Base-by-base conservation (phyloP, 2,329 filamentous ascomycete genomes). In the Penicillium sp. region DNA sequence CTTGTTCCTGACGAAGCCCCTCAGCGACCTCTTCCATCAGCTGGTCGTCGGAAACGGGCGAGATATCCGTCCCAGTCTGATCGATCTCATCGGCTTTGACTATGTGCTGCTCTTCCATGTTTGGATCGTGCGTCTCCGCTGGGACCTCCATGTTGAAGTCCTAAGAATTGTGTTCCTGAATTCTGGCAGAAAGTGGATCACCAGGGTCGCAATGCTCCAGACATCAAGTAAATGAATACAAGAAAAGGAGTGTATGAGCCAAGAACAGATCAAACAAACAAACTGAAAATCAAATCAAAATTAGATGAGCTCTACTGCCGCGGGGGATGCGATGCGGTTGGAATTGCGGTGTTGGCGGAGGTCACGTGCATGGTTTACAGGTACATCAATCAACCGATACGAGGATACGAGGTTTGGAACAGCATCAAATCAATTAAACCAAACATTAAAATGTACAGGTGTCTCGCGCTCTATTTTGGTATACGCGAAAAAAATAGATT, bases 61-160 rank as follows among this genome's bases (percentile, higher is more conserved):
- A 72, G 39, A 80, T 79, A 55, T 78, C 75, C 24, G 75, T 74
- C 40, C 77, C 77, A 9, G 73, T 72, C 56, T 78, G 75, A 54
- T 80, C 78, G 22, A 80, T 71, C 58, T 80, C 78, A 64, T 80
- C 78, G 13, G 78, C 78, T 57, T 74, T 77, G 38, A 80, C 75
- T 49, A 80, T 72, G 45, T 75, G 72, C 40, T 75, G 72, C 34
- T 71, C 70, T 32, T 66, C 56, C 60, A 67, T 59, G 36, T 62
- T 58, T 32, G 51, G 45, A 45, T 68, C 67, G 36, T 43, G 22
- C 27, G 66, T 54, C n/a, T 57, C 56, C 36, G 63, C 24, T 7
- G 63, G 22, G 32, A 65, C 56, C 50, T 72, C 67, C 70, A 72
- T 72, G 18, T 54, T 49, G 40, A 39, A 32, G 50, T 27, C 45